Evolutionary conservation across 148 eudicot species (phyloP).

Genomic region (Talinum fruticosum): DNA sequence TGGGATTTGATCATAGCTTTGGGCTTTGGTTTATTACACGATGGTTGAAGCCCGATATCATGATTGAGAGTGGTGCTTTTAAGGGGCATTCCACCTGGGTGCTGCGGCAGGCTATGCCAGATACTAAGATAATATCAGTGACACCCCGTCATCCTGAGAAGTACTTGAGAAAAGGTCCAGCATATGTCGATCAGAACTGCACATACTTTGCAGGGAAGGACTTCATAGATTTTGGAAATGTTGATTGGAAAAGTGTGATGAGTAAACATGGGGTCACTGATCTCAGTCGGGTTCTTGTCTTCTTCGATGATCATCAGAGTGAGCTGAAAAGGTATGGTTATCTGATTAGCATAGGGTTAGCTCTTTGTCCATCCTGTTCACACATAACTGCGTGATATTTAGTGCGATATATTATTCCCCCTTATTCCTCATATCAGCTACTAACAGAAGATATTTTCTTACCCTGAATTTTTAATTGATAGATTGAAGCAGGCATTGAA

Average conservation of each 20-base stretch:
- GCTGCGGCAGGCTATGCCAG: constrained; percentile 88
- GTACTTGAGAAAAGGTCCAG: constrained; percentile 89
- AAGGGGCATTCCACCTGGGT: constrained; percentile 99
- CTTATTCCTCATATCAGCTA: constrained; percentile 2
- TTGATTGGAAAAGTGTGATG: constrained; percentile 78
- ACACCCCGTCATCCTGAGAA: constrained; percentile 95
- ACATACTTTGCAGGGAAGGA: constrained; percentile 96
- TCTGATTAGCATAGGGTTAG: background rate
- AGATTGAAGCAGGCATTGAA: constrained; percentile 94
- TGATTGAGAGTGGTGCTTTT: constrained; percentile 98
- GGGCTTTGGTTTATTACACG: constrained; percentile 94
- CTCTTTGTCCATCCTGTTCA: background rate
- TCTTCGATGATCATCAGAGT: constrained; percentile 98
- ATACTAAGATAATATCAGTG: constrained; percentile 71
- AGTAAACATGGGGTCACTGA: constrained; percentile 75
- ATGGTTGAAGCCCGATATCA: constrained; percentile 88
- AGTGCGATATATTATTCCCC: background rate
- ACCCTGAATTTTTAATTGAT: constrained; percentile 4
- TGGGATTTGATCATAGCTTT: constrained; percentile 99
- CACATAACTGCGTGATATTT: background rate
- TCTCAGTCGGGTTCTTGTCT: constrained; percentile 68
- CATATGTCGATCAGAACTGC: constrained; percentile 92
- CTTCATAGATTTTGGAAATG: constrained; percentile 87
- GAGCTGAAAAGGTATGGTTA: constrained; percentile 75
- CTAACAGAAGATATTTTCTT: constrained; percentile 7